Conservation (phyloP, 2,329 filamentous ascomycete genomes). For the Penicillium sp. region DNA sequence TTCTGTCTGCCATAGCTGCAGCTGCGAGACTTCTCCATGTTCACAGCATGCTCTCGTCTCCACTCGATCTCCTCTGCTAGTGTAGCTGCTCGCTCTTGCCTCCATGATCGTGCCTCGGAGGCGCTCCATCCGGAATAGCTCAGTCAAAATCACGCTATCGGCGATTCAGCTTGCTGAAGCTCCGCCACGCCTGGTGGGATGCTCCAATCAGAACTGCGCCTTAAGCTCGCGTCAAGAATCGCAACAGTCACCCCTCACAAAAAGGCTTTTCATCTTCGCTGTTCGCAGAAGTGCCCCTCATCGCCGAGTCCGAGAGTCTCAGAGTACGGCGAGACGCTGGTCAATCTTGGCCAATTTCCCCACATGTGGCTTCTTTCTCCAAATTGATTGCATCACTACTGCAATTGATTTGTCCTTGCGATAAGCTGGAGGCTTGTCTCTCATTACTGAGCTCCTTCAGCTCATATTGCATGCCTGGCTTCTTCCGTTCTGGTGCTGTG, state of each 20-base stretch:
- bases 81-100: background rate
- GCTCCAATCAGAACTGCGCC: constrained; percentile 3
- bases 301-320: background rate
- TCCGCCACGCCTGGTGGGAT: constrained; percentile 15
- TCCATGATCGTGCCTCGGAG: constrained; percentile 2
- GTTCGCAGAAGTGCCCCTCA: constrained; percentile 21
- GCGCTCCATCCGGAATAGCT: constrained; percentile 8
- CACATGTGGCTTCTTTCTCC: constrained; percentile 10
- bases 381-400: background rate
- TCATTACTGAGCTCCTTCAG: background rate
- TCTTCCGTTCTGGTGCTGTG: background rate
- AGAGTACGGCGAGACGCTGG: constrained; percentile 19
- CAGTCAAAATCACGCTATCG: constrained; percentile 12
- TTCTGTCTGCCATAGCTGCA: background rate
- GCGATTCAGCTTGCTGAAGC: constrained; percentile 3
- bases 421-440: background rate
- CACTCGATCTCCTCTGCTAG: background rate
- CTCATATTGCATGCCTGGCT: background rate
- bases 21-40: background rate
- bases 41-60: constrained; percentile 1
- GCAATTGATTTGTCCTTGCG: constrained; percentile 2
- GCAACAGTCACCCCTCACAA: constrained; percentile 10
- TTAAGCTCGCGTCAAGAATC: constrained; percentile 4
- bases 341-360: constrained; percentile 13
- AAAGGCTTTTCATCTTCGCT: constrained; percentile 9